These are phyloP conservation scores for Xylaria intraflava DNA, from an alignment of 495 filamentous ascomycete species.

Conservation along the genomic window DNA sequence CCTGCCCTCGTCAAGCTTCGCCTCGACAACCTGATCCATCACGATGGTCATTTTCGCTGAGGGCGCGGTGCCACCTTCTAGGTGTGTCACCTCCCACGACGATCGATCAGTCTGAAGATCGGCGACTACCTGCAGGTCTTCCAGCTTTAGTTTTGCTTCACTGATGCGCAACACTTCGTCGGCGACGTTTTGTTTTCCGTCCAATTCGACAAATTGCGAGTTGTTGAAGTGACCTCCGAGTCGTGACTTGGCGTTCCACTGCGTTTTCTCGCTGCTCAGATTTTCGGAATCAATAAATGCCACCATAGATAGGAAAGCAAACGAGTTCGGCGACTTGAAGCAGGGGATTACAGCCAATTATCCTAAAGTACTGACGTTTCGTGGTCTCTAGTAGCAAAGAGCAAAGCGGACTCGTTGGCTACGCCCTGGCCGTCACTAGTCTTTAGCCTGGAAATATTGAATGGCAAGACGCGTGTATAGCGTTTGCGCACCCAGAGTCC, in stretches of 20 bases:
- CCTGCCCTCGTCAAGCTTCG: background rate
- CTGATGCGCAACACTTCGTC: constrained; percentile 12
- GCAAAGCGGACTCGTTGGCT: background rate
- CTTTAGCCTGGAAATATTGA: background rate
- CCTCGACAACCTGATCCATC: constrained; percentile 14
- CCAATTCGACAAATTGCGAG: constrained; percentile 13
- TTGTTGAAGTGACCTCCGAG: constrained; percentile 13
- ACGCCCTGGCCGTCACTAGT: background rate
- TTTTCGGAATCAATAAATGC: background rate
- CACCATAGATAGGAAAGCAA: no score
- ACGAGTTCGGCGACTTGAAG: no score
- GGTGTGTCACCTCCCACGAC: constrained; percentile 9
- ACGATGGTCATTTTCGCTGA: constrained; percentile 14
- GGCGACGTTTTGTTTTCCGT: constrained; percentile 11
- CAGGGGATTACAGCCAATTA: no score
- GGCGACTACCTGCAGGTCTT: constrained; percentile 11
- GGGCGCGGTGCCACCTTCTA: background rate
- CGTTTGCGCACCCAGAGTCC: constrained; percentile 17
- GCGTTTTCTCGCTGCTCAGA: background rate
- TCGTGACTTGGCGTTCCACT: constrained; percentile 16
- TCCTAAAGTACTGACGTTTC: no score
- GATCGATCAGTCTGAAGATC: constrained; percentile 10
- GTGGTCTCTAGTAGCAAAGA: background rate
- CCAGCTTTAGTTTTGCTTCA: constrained; percentile 1
- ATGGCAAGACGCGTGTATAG: background rate